These are phyloP conservation scores for Kodamaea jinghongensis DNA, from an alignment of 805 yeast species.

Conservation along the genomic window DNA sequence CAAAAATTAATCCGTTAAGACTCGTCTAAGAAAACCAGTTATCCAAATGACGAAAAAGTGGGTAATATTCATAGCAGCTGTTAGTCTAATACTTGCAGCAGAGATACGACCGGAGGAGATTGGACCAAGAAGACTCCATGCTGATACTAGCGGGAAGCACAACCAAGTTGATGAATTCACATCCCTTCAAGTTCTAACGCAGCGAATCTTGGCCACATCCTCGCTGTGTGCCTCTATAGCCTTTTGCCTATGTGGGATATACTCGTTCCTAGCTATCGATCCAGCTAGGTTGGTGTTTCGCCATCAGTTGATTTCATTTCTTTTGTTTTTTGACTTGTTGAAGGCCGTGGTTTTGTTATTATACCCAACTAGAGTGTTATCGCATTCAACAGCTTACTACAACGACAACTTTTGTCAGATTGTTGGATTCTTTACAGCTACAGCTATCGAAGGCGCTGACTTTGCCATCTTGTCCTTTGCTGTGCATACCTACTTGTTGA, in stretches of 20 bases:
- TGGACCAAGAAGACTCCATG: conserved; percentile 1
- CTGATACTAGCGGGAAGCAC: background rate
- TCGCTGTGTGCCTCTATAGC: conserved; percentile 39
- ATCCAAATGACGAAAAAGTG: no score
- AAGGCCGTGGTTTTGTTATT: conserved; percentile 68
- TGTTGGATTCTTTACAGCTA: conserved; percentile 78
- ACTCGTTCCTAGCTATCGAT: conserved; percentile 60
- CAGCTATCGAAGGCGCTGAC: conserved; percentile 83
- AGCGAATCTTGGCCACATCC: conserved; percentile 36
- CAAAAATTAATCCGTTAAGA: no score
- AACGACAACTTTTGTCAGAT: conserved; percentile 54
- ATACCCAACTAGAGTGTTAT: conserved; percentile 60
- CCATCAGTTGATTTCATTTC: conserved; percentile 64
- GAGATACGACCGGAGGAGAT: no score
- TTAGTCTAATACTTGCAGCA: no score
- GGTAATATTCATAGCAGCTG: no score
- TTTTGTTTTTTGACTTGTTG: conserved; percentile 70
- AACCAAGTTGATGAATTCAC: conserved; percentile 20
- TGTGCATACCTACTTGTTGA: conserved; percentile 71
- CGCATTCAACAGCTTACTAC: conserved; percentile 43
- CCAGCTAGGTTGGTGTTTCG: conserved; percentile 61
- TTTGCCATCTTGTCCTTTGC: conserved; percentile 80
- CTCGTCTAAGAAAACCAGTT: no score
- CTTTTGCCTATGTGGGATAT: conserved; percentile 58
- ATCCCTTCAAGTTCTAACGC: conserved; percentile 25